These are phyloP conservation scores for Candida gorgasii DNA, from an alignment of 805 yeast genomes.

Conservation along the genomic window DNA sequence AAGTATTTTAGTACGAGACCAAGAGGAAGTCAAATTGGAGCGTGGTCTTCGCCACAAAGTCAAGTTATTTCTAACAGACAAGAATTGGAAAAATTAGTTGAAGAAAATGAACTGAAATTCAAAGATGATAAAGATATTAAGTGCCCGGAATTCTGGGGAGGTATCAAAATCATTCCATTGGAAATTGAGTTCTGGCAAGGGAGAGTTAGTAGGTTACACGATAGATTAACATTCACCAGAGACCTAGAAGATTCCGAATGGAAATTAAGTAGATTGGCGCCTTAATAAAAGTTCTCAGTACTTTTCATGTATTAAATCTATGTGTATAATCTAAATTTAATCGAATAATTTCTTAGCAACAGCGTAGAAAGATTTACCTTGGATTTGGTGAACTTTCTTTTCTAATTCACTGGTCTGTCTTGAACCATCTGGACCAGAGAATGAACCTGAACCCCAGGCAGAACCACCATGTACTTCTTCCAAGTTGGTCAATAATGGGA, in stretches of 20 bases:
- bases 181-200: slow-evolving; percentile 99
- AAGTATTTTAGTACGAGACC: slow-evolving; percentile 87
- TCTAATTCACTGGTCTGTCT: slow-evolving; percentile 67
- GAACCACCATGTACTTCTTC: slow-evolving; percentile 77
- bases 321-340: slow-evolving; percentile 1
- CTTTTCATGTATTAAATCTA: no score
- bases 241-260: slow-evolving; percentile 51
- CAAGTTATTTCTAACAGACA: slow-evolving; percentile 56
- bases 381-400: slow-evolving; percentile 59
- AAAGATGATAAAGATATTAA: slow-evolving; percentile 67
- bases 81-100: slow-evolving; percentile 58
- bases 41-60: slow-evolving; percentile 95
- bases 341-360: slow-evolving; percentile 26
- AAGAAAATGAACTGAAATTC: slow-evolving; percentile 54
- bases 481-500: slow-evolving; percentile 54
- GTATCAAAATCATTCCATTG: slow-evolving; percentile 80
- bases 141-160: slow-evolving; percentile 97
- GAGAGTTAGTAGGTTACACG: slow-evolving; percentile 84
- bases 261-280: slow-evolving; percentile 71
- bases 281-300: slow-evolving; percentile 34
- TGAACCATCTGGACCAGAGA: slow-evolving; percentile 77
- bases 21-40: slow-evolving; percentile 90
- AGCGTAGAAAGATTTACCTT: slow-evolving; percentile 61
- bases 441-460: slow-evolving; percentile 85
- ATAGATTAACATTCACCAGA: slow-evolving; percentile 74